phyloP scores from a whole-genome alignment of 1,284 basidiomycete species.

The Phellopilus nigrolimitatus region DNA sequence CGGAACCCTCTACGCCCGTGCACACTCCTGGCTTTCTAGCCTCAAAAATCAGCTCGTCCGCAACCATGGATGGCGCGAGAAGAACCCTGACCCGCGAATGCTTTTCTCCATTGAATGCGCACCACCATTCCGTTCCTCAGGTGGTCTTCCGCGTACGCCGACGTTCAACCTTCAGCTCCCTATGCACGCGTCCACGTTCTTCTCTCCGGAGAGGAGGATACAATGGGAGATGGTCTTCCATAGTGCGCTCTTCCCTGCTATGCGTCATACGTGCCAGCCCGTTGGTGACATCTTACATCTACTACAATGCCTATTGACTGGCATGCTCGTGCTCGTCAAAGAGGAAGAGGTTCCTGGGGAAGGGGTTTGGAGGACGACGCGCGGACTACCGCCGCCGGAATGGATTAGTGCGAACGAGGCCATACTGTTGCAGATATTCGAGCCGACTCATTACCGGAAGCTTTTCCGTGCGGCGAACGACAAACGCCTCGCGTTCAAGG shows the following conservation, averaged over 20 bases:
- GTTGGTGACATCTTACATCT: conserved; percentile 73
- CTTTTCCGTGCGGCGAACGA: conserved; percentile 68
- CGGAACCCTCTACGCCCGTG: conserved; percentile 70
- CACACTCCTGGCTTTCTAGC: conserved; percentile 64
- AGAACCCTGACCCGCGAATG: conserved; percentile 56
- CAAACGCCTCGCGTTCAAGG: conserved; percentile 64
- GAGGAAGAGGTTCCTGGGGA: conserved; percentile 61
- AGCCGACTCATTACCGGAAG: conserved; percentile 61
- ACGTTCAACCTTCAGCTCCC: conserved; percentile 67
- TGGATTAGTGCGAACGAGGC: conserved; percentile 69
- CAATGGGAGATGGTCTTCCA: conserved; percentile 89
- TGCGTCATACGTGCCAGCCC: conserved; percentile 70
- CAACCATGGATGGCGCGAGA: conserved; percentile 64
- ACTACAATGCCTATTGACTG: conserved; percentile 76
- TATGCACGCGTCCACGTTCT: conserved; percentile 73
- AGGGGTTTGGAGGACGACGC: conserved; percentile 64
- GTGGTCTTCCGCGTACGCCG: conserved; percentile 69
- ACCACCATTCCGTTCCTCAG: conserved; percentile 68
- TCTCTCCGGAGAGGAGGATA: conserved; percentile 72
- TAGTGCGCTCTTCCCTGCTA: conserved; percentile 72
- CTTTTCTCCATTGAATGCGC: conserved; percentile 72
- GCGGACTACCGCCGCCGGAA: conserved; percentile 66
- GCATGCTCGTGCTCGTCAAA: conserved; percentile 68
- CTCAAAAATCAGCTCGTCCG: conserved; percentile 59
- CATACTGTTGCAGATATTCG: conserved; percentile 64